Base-by-base conservation (phyloP, 2,329 filamentous ascomycete genomes). In the Sporothrix globosa region DNA sequence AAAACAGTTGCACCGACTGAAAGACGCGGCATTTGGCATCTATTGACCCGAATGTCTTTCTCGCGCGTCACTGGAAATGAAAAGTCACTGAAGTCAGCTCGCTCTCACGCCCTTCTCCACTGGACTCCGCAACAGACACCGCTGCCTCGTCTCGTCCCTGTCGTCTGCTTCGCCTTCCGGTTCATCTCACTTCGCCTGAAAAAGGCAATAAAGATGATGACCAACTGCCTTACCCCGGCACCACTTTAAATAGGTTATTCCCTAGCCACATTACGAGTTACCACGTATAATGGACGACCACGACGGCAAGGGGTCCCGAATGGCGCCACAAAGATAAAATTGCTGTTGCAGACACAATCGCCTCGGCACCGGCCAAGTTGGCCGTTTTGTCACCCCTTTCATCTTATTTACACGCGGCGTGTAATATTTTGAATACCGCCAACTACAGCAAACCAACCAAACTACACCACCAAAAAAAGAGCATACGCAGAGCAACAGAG, bases 61-160 rank as follows among this genome's bases (percentile, higher is more conserved):
- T 14, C 44, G 13, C 4, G 7, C 5, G 7, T 34, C 24, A 4
- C 5, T 11, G 19, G 34, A 58, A 58, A 34, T 58, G 54, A 58
- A 9, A 30, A 17, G 50, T 27, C 56, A 21, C 7, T 2, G n/a
- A 17, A 9, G 19, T 60, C 34, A 24, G 34, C 34, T 61, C 54
- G 54, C 13, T 60, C 24, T 44, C n/a, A 4, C 19, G 3, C 6
- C 11, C 24, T 24, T 61, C 56, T 7, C 56, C 56, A 60, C 56
- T 60, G 11, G 56, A 41, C 21, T 61, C 41, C 56, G 21, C 56
- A n/a, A 61, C 56, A 19, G 17, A 30, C 27, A 56, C 53, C 56
- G 19, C 41, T 41, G 19, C 30, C 54, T 41, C 34, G 11, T 60
- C 41, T 60, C 10, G 34, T 60, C 56, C 11, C n/a, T 21, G 27